Evolutionary conservation across 768 basidiomycete species (phyloP), one percentile per base, ranked within the genome.

Genomic region (Pleurotus cornucopiae): DNA sequence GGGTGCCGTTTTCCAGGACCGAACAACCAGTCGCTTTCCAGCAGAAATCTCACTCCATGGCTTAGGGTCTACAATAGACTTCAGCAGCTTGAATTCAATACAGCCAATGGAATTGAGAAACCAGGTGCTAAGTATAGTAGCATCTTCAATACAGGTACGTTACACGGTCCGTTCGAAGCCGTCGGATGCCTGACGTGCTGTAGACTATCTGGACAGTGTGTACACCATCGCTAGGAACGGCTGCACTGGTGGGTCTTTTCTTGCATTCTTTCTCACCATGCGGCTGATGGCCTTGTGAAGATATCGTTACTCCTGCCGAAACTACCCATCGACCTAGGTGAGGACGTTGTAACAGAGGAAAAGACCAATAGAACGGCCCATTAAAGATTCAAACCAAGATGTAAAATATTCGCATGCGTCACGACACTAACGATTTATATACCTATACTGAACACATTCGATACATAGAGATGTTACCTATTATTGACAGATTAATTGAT

Each of bases 151-250:
- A 59, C 81, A 80, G 76, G 89, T 86, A 66, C 56, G 74, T 57
- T 55, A 20, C 18, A 21, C 43, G 25, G 58, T 54, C 40, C 13
- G 41, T 51, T 34, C 38, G 38, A 18, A 46, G 44, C 58, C 57
- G 44, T 48, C 6, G n/a, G 37, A 21, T 13, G 1, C 14, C 41
- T 53, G 61, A 57, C 52, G 57, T 61, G 43, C 41, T 62, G 54
- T 57, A 89, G 88, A 79, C 77, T 55, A 78, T 91, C 57, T 91
- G 89, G 89, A 79, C 80, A 13, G 78, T 86, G 34, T 91, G 88
- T 67, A 72, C 82, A 40, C 88, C 89, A 18, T 82, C 84, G 64
- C 67, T 91, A 49, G 85, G 83, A 26, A 63, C 83, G 54, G 85
- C 88, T 38, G 77, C 83, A 63, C 62, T 89, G 68, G 85, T 88